Evolutionary conservation across 768 basidiomycete genomes (phyloP).

Genomic region (Boletus sp.): DNA sequence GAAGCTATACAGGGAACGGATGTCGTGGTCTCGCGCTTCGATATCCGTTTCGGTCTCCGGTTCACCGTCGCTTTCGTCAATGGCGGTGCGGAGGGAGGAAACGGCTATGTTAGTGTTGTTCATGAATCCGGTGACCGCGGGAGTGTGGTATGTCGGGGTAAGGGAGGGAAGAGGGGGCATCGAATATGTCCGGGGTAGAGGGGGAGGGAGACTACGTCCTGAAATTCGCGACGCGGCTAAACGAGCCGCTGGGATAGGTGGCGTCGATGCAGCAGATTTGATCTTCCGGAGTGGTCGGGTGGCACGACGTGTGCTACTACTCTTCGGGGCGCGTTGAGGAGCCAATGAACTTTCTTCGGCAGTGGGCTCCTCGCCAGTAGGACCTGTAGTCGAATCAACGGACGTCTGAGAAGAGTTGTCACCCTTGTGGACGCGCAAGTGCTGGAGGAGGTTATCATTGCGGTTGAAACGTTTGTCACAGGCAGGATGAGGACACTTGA

Average conservation of each 20-base stretch:
- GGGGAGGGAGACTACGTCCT: conserved; percentile 28
- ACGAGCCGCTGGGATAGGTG: conserved; percentile 32
- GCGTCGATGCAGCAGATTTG: conserved; percentile 35
- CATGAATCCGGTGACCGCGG: conserved; percentile 29
- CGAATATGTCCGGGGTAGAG: conserved; percentile 33
- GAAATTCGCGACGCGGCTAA: conserved; percentile 32
- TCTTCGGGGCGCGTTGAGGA: conserved; percentile 25
- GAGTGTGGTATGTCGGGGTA: conserved; percentile 25
- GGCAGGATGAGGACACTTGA: conserved; percentile 60
- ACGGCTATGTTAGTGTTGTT: conserved; percentile 36
- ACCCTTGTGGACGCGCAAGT: conserved; percentile 65
- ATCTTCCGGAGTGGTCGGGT: conserved; percentile 33
- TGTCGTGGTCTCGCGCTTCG: conserved; percentile 27
- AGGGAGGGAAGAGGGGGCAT: conserved; percentile 32
- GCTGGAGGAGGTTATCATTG: conserved; percentile 78
- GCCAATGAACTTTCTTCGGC: conserved; percentile 20
- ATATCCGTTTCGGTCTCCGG: conserved; percentile 32
- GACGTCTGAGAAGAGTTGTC: conserved; percentile 35
- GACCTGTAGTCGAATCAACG: conserved; percentile 27
- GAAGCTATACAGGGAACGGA: conserved; percentile 34
- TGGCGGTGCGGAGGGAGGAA: conserved; percentile 33
- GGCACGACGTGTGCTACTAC: conserved; percentile 22
- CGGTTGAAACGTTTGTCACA: conserved; percentile 77
- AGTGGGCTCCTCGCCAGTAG: conserved; percentile 22
- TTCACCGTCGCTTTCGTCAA: conserved; percentile 34